Base-by-base conservation (phyloP, 768 basidiomycete species). In the Dioszegia crocea region DNA sequence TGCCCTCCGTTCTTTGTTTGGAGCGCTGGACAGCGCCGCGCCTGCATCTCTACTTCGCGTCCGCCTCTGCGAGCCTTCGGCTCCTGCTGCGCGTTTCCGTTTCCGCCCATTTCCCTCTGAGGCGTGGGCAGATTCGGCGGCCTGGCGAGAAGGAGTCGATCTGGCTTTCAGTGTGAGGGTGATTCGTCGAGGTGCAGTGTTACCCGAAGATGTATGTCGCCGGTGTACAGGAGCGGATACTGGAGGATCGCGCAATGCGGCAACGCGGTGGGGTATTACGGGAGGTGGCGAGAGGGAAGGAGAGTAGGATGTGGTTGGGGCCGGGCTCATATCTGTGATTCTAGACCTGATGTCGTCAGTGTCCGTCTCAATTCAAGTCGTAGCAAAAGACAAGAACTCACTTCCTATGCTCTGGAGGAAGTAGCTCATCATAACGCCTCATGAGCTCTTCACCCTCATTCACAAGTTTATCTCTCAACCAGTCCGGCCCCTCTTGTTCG, bases 391-490 rank as follows among this genome's bases (percentile, higher is more conserved):
- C 17, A 47, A 40, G n/a, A n/a, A 65, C 68, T 64, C 56, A 73
- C 71, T 70, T 70, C 27, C 53, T 66, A n/a, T 51, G 47, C 23
- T 73, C 71, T n/a, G 57, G 26, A 14, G 71, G 71, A 27, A 73
- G 46, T 4, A 73, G 60, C 56, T 73, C 64, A 23, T 73, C 66
- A 49, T 64, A 73, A 12, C 71, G 54, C 51, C 59, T 57, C 62
- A 73, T 52, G 16, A 70, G 57, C 36, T 68, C 66, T 39, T 66
- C 62, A 1, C 67, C 71, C 46, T 68, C 67, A 33, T 49, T 57
- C 19, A 73, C 61, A 36, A 73, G 44, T 41, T 29, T 44, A 17
- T 30, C 40, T 31, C 58, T 59, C 14, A 73, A 52, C 71, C 71
- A 73, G 21, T 68, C 71, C 9, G 46, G 24, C 6, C 71, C 71